Evolutionary conservation across 768 basidiomycete species (phyloP).

Genomic region (Dendrothele bispora): DNA sequence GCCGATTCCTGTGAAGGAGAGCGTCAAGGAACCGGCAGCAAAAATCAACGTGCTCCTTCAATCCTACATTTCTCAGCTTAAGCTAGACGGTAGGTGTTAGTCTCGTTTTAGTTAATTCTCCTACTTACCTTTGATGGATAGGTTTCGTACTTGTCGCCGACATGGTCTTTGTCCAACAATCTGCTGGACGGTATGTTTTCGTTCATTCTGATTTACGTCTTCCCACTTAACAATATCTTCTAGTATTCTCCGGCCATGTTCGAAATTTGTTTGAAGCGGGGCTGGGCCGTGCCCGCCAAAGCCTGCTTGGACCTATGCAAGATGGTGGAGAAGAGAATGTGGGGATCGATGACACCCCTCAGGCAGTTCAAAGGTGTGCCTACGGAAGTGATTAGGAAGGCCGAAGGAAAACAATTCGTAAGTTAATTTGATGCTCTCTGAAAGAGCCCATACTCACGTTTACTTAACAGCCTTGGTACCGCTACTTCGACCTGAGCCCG

Average conservation of each 20-base stretch:
- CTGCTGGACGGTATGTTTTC: conserved; percentile 75
- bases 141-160: conserved; percentile 86
- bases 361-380: conserved; percentile 95
- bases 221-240: conserved; percentile 5
- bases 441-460: too few relatives aligned
- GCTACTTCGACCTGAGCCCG: conserved; percentile 92
- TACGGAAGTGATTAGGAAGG: conserved; percentile 80
- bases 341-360: conserved; percentile 97
- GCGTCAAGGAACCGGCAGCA: conserved; percentile 92
- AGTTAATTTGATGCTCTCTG: conserved; percentile 26
- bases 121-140: conserved; percentile 22
- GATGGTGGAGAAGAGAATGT: conserved; percentile 92
- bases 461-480: conserved; percentile 93
- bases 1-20: conserved; percentile 96
- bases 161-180: conserved; percentile 97
- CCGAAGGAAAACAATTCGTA: conserved; percentile 97
- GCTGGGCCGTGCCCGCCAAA: conserved; percentile 95
- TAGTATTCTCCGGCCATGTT: conserved; percentile 95
- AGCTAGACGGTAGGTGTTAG: conserved; percentile 71
- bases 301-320: conserved; percentile 93
- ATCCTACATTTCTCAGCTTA: conserved; percentile 91
- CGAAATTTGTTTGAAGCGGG: conserved; percentile 95
- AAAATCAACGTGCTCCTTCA: conserved; percentile 98
- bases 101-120: not conserved
- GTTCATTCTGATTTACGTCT: not conserved